phyloP scores from a whole-genome alignment of 1,139 yeast species.

The Blastobotrys arbuscula region DNA sequence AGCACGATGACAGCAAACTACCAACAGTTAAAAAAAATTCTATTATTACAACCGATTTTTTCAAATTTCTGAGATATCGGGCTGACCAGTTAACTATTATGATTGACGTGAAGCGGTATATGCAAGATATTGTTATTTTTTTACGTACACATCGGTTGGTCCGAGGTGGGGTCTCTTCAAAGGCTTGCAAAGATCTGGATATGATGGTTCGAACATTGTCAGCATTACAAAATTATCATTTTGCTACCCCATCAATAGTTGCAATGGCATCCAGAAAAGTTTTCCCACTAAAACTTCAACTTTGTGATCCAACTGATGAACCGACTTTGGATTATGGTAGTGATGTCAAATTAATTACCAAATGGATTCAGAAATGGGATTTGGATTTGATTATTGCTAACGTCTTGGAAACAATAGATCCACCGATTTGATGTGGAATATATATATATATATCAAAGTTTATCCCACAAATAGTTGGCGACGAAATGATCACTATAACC shows the following conservation, averaged over 20 bases:
- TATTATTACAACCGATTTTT: conserved; percentile 7
- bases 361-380: conserved; percentile 41
- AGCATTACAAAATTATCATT: conserved; percentile 37
- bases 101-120: conserved; percentile 47
- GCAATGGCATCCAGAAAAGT: conserved; percentile 43
- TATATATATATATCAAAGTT: conserved; percentile 31
- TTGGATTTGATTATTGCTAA: conserved; percentile 45
- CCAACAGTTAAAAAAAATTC: not conserved
- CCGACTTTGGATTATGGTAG: conserved; percentile 51
- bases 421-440: conserved; percentile 37
- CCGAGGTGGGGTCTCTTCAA: conserved; percentile 45
- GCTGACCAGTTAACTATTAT: conserved; percentile 32
- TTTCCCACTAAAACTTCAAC: conserved; percentile 41
- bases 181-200: conserved; percentile 40
- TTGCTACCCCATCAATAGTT: conserved; percentile 47
- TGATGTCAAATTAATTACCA: conserved; percentile 39
- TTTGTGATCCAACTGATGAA: conserved; percentile 42
- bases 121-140: conserved; percentile 48
- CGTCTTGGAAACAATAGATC: conserved; percentile 42
- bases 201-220: conserved; percentile 39
- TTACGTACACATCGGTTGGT: conserved; percentile 49
- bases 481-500: conserved; percentile 59
- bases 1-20: not conserved
- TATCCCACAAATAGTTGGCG: conserved; percentile 69
- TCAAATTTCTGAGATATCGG: conserved; percentile 3